Base-by-base conservation (phyloP, 2,329 filamentous ascomycete species). In the Penicillium sp. region DNA sequence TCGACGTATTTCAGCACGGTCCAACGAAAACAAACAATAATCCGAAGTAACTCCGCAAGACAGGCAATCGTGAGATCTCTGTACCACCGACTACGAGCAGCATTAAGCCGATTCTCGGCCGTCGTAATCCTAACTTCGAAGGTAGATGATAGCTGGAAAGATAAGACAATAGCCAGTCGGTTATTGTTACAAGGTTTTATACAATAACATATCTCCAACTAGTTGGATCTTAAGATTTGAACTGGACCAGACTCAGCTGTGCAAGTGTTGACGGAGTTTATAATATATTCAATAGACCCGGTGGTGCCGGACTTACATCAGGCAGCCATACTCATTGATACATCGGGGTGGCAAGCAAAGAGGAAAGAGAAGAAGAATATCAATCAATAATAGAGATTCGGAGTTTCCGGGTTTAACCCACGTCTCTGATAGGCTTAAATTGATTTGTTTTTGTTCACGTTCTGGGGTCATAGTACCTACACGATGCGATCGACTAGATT, bases 41-140 rank as follows among this genome's bases (percentile, higher is more conserved):
- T 35, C 14, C 9, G 40, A 51, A 51, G 48, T 51, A 42, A 51
- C 35, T 51, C 48, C 48, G 48, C 26, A 42, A 20, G 18, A 14
- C 7, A 49, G 18, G 12, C 2, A 24, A 14, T 23, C 14, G 8
- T 18, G 11, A 35, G 18, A 18, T 24, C 18, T 18, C 14, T 26
- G 9, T 50, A 14, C 21, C 20, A 50, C 6, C n/a, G 8, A 38
- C 16, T 38, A 4, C 12, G 33, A 14, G 33, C 16, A 26, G 23
- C 47, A 3, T 3, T 26, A 14, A 40, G 21, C 48, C 48, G 48
- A 42, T 20, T 42, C 3, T 51, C 48, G 48, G 33, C 42, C n/a
- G 23, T 12, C 33, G 3, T 26, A 18, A 40, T 40, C 3, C 3
- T 6, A n/a, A 40, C 35, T 6, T 40, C 35, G 5, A 18, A 14